Evolutionary conservation across 768 basidiomycete species (phyloP), one percentile per base, ranked within the genome.

Genomic region (Psilocybe azurescens): DNA sequence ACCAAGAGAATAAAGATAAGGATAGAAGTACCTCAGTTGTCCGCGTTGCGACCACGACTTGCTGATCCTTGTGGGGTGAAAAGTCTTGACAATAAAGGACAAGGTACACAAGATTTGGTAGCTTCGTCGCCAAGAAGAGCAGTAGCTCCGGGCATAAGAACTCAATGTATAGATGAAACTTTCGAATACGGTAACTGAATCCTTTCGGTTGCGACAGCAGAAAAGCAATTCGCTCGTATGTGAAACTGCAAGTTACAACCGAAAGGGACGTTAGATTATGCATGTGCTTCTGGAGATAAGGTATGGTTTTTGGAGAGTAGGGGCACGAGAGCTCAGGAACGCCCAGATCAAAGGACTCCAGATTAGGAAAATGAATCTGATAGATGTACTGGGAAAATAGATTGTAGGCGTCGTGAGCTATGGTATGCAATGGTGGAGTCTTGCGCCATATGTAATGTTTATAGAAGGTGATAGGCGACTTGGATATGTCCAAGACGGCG

Each of bases 61-160:
- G 33, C 10, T 36, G 11, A 18, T 51, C 53, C 24, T 55, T 51
- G 10, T 14, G 14, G 7, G 60, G 47, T 11, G 36, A 38, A 18
- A 24, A 24, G 16, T 54, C 4, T 29, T 24, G 20, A 9, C 44
- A 29, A 8, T 18, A 30, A 3, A 61, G n/a, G 5, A 10, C 30
- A 3, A 56, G 53, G 8, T 24, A 11, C 11, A 29, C 44, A 10
- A 60, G 53, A 30, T 48, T n/a, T 18, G 59, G 44, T 3, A 60
- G 32, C 8, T 60, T 54, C 36, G 56, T 30, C 16, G 59, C 59
- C 9, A 60, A 55, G 20, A 60, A 53, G 18, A 32, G 59, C 5
- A 60, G 11, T 13, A 60, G 29, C 11, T 60, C 59, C n/a, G 54
- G 46, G n/a, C 33, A 36, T 36, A n/a, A 39, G 13, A 56, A 10